Evolutionary conservation across 116 monocot species (phyloP), one percentile per base, ranked within the genome.

Genomic region (Phalaenopsis hybrid): DNA sequence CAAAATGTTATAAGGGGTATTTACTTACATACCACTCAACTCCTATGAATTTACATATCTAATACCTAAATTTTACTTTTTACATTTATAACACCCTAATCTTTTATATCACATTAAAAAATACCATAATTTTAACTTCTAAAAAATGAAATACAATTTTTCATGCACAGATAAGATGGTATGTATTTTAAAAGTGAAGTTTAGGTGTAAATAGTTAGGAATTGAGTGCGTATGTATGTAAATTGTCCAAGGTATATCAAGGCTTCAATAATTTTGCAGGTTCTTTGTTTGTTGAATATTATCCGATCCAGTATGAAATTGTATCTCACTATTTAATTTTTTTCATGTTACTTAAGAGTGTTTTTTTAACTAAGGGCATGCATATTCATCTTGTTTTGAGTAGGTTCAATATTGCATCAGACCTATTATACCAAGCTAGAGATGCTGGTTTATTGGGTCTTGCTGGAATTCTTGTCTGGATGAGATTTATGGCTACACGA

Each of bases 381-480:
- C 37, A 10, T 48, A 23, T n/a, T 25, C 59, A 72, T 63, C 23
- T 49, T 13, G 52, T 81, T 16, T 52, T 61, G 28, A 55, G 12
- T 87, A 98, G 98, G 83, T 98, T 98, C 80, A 95, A 95, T 75
- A 95, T 99, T 81, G 95, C 93, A 77, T 85, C 99, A 85, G 99
- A 93, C 76, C 78, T 99, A 57, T 79, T 88, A 50, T 87, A 89
- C 11, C 77, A 86, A 84, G 87, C 84, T 34, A 83, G n/a, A 85
- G 86, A 86, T 78, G 70, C 74, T 78, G 99, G 93, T 46, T 59
- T 83, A 58, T 79, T 91, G 72, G 93, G 91, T 77, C 82, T 99
- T 82, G 85, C 87, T 84, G 99, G 95, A 81, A 82, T 99, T 79
- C 88, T 99, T 51, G 95, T 99, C 45, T 99, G 99, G 99, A 89